phyloP scores from a whole-genome alignment of 129 eudicot species.

The Sambucus nigra region DNA sequence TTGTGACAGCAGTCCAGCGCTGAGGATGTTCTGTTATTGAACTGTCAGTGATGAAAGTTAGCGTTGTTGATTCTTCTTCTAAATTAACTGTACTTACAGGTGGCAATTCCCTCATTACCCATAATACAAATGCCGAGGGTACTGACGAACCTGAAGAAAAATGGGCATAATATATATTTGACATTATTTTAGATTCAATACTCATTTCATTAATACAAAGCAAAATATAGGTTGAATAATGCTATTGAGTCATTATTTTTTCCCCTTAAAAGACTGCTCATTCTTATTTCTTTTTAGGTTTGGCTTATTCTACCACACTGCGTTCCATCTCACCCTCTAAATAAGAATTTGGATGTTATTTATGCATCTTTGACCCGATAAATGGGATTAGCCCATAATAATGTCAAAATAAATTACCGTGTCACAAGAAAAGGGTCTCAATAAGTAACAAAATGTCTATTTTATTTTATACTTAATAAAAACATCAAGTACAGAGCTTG shows the following conservation, averaged over 20 bases:
- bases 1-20: slow-evolving; percentile 60
- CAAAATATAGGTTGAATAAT: neutral
- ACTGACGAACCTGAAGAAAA: slow-evolving; percentile 63
- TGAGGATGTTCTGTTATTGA: slow-evolving; percentile 37
- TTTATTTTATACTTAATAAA: too few relatives aligned
- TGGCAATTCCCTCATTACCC: slow-evolving; percentile 81
- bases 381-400: too few relatives aligned
- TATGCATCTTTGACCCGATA: too few relatives aligned
- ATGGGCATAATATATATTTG: neutral
- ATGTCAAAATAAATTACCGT: too few relatives aligned
- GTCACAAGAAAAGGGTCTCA: too few relatives aligned
- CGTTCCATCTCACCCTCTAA: too few relatives aligned
- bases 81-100: slow-evolving; percentile 29
- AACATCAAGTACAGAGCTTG: neutral
- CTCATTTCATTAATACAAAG: too few relatives aligned
- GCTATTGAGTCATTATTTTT: neutral
- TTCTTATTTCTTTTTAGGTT: neutral
- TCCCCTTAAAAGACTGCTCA: neutral
- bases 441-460: too few relatives aligned
- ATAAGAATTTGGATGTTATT: too few relatives aligned
- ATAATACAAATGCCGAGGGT: slow-evolving; percentile 66
- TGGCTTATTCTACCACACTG: too few relatives aligned
- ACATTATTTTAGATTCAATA: neutral
- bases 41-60: slow-evolving; percentile 57
- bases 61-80: slow-evolving; percentile 51